phyloP scores from a whole-genome alignment of 2,329 filamentous ascomycete genomes.

The Botryotinia convoluta region DNA sequence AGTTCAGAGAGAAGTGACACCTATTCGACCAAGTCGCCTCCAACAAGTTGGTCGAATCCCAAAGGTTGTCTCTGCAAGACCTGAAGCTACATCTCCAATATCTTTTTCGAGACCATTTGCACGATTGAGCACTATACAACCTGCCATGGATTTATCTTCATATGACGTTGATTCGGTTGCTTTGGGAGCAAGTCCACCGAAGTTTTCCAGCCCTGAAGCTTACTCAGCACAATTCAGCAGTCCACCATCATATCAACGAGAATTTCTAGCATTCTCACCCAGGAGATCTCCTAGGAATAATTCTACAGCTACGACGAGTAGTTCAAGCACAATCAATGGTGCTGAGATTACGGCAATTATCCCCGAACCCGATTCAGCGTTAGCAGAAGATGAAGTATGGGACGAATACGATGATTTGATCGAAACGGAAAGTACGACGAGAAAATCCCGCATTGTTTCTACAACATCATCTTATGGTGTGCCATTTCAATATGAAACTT shows the following conservation, averaged over 20 bases:
- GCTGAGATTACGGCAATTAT: conserved; percentile 64
- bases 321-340: conserved; percentile 53
- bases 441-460: conserved; percentile 48
- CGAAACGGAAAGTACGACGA: conserved; percentile 55
- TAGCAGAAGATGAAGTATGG: conserved; percentile 92
- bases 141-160: conserved; percentile 34
- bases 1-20: conserved; percentile 26
- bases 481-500: conserved; percentile 55
- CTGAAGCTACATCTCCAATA: conserved; percentile 65
- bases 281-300: conserved; percentile 62
- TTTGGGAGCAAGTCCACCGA: conserved; percentile 45
- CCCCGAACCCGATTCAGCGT: conserved; percentile 58
- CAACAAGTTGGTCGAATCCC: conserved; percentile 85
- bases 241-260: conserved; percentile 39
- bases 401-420: conserved; percentile 90
- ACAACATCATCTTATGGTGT: conserved; percentile 55
- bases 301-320: conserved; percentile 59
- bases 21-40: conserved; percentile 57
- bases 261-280: conserved; percentile 70
- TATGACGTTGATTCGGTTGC: conserved; percentile 46
- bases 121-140: conserved; percentile 48
- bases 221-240: conserved; percentile 21
- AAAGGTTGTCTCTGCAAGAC: conserved; percentile 69
- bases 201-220: conserved; percentile 30
- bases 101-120: conserved; percentile 87